Evolutionary conservation across 2,329 filamentous ascomycete species (phyloP).

Genomic region (Penicillium nordicum): DNA sequence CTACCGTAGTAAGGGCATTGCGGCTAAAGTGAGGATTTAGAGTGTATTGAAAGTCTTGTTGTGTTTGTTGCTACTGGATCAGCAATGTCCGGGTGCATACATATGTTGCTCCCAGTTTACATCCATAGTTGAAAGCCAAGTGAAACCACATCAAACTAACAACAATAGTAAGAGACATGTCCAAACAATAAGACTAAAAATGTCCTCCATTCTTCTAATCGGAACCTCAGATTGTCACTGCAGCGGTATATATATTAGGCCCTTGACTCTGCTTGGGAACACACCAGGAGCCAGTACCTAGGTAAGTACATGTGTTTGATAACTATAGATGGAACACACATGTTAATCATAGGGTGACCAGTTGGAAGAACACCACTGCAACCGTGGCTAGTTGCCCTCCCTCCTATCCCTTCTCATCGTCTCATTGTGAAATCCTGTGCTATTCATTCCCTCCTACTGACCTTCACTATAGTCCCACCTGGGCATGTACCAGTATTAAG

Average conservation of each 20-base stretch:
- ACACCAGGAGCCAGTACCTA: no score
- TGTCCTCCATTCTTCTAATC: background rate
- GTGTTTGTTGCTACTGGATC: background rate
- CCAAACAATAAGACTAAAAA: background rate
- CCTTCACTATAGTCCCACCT: background rate
- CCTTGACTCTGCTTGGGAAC: no score
- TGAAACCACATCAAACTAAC: background rate
- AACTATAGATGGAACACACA: no score
- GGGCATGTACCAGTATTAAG: background rate
- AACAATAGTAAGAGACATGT: background rate
- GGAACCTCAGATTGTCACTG: no score
- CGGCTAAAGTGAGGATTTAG: slow-evolving; percentile 54
- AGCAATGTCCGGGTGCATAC: background rate
- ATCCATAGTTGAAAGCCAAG: background rate
- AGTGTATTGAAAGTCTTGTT: background rate
- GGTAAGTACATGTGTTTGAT: no score
- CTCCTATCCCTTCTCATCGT: no score
- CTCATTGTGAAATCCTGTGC: no score
- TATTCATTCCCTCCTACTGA: background rate
- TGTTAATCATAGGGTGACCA: no score
- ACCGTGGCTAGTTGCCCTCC: no score
- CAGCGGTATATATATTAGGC: no score
- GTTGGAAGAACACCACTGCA: no score
- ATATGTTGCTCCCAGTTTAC: background rate
- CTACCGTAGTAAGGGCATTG: slow-evolving; percentile 68